Evolutionary conservation across 2,329 filamentous ascomycete species (phyloP).

Genomic region (Colletotrichum trifolii): DNA sequence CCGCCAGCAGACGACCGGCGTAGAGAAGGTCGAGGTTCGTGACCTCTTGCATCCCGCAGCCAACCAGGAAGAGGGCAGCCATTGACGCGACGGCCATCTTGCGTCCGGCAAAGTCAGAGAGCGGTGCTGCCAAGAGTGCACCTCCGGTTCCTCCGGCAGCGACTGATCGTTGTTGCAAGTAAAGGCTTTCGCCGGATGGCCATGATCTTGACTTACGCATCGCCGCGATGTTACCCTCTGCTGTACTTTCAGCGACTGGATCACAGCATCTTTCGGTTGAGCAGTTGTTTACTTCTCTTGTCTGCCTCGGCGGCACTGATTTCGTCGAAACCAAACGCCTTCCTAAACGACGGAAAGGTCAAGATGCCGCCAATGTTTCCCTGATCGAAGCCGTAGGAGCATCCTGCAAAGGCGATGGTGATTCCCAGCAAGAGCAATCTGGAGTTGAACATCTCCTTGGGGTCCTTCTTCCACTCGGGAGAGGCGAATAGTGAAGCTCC

Average conservation of each 20-base stretch:
- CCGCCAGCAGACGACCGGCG: conserved; percentile 50
- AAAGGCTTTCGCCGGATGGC: too few species aligned
- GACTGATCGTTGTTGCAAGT: conserved; percentile 39
- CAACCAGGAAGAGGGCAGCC: conserved; percentile 46
- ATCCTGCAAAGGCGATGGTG: conserved; percentile 50
- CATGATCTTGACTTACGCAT: conserved; percentile 41
- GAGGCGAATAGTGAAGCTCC: conserved; percentile 51
- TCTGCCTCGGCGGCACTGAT: conserved; percentile 44
- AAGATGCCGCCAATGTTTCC: conserved; percentile 53
- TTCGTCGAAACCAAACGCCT: conserved; percentile 48
- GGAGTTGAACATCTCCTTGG: conserved; percentile 50
- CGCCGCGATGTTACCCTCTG: conserved; percentile 46
- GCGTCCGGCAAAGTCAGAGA: conserved; percentile 49
- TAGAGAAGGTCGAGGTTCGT: conserved; percentile 49
- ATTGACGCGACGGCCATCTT: conserved; percentile 48
- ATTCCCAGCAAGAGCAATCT: conserved; percentile 46
- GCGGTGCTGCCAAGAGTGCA: conserved; percentile 49
- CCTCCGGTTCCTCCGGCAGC: conserved; percentile 50
- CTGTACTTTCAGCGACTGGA: conserved; percentile 9
- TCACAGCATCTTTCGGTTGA: neutral
- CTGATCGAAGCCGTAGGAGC: conserved; percentile 52
- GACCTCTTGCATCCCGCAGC: conserved; percentile 49
- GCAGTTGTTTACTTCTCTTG: conserved; percentile 31
- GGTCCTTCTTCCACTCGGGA: conserved; percentile 50
- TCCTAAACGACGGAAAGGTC: conserved; percentile 48